A percentile compares a stretch with the other conserved stretches of the same genome.
phyloP scores from a whole-genome alignment of 1,139 yeast genomes.

The Scheffersomyces cryptocercus region DNA sequence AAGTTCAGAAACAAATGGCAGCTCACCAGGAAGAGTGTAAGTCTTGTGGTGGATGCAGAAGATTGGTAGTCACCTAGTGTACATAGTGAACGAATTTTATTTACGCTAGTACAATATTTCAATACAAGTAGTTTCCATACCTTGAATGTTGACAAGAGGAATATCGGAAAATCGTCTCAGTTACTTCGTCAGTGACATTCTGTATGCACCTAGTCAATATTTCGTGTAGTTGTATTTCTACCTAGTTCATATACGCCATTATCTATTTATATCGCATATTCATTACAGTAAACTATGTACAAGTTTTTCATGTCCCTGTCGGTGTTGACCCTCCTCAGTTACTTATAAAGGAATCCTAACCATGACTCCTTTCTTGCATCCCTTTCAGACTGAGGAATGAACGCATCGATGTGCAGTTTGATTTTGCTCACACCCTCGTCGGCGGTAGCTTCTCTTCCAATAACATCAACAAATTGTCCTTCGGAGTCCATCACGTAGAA shows the following conservation, averaged over 20 bases:
- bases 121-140: too few species aligned
- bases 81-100: not conserved
- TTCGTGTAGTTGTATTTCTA: too few species aligned
- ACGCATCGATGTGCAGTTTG: constrained; percentile 73
- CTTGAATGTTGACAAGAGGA: too few species aligned
- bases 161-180: too few species aligned
- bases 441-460: constrained; percentile 88
- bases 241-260: too few species aligned
- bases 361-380: constrained; percentile 57
- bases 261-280: too few species aligned
- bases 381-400: constrained; percentile 66
- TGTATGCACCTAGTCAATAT: too few species aligned
- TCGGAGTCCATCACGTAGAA: constrained; percentile 96
- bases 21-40: constrained; percentile 49
- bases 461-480: constrained; percentile 90
- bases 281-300: too few species aligned
- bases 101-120: too few species aligned
- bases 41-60: constrained; percentile 51
- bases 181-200: too few species aligned
- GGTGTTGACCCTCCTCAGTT: not conserved
- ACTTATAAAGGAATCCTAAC: constrained; percentile 54
- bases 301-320: too few species aligned
- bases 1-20: constrained; percentile 49
- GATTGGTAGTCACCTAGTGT: constrained; percentile 28
- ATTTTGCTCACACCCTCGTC: constrained; percentile 79